Evolutionary conservation across 371 early-diverging fungal genomes (phyloP), one percentile per base, ranked within the genome.

Genomic region (Mortierella sp.): DNA sequence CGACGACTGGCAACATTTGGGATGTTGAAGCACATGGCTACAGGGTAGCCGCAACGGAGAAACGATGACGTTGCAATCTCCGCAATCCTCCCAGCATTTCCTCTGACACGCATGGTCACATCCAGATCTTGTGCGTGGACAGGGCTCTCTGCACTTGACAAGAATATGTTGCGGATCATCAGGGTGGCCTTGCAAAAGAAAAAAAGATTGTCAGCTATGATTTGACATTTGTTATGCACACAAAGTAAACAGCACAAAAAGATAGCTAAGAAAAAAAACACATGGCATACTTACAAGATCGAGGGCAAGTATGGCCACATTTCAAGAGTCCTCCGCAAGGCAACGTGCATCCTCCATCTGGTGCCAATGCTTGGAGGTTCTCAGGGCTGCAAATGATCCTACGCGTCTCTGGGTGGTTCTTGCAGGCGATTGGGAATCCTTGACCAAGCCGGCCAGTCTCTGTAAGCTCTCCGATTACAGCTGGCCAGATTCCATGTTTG

Each of bases 351-450:
- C 90, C 90, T 19, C 88, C 90, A 52, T 89, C 84, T 3, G 90
- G 90, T 2, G 90, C 60, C 21, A 78, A 72, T 2, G 55, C 42
- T 26, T 72, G 74, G 57, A 89, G 31, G 1, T 24, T 28, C 7
- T 82, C 84, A 11, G 89, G 78, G 2, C 72, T 50, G 3, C 44
- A 8, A 8, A 88, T 78, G 28, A 50, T 50, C 16, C 79, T 79
- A 11, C 34, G 44, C 7, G 45, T 76, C 47, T 68, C 77, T 0
- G 91, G 89, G 70, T 92, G 92, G 44, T 84, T 83, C 42, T 80
- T 73, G 79, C 92, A 92, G 7, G 71, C 28, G 13, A 92, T 76
- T 0, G 89, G 90, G 24, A 92, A 84, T 4, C 85, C 89, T 0
- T 52, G n/a, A 0, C 90, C 89, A 13, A 92, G 38, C 4, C 79